These are phyloP conservation scores for Naganishia cerealis DNA, from an alignment of 1,284 basidiomycete species.

Conservation along the genomic window DNA sequence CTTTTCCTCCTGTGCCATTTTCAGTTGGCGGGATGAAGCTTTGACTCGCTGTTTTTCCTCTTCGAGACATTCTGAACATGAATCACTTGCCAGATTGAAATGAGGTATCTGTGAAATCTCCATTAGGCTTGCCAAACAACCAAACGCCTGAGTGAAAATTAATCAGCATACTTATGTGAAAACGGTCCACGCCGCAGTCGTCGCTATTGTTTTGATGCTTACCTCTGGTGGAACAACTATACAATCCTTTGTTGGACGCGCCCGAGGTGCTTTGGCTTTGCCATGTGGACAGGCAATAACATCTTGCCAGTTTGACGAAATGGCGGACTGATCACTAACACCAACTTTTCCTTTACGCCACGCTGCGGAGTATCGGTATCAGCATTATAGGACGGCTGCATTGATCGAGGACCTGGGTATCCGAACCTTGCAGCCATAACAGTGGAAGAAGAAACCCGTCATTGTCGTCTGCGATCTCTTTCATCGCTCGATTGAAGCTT, in stretches of 20 bases:
- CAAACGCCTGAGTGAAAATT: conserved; percentile 13
- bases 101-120: conserved; percentile 9
- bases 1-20: conserved; percentile 13
- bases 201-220: not conserved
- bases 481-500: conserved; percentile 8
- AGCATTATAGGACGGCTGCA: not conserved
- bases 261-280: conserved; percentile 13
- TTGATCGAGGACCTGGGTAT: not conserved
- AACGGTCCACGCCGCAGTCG: not conserved
- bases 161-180: not conserved
- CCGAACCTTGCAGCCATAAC: conserved; percentile 6
- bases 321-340: not conserved
- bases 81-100: conserved; percentile 4
- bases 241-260: conserved; percentile 4
- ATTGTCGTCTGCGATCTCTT: not conserved
- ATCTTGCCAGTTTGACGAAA: conserved; percentile 1
- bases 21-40: not conserved
- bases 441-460: conserved; percentile 10
- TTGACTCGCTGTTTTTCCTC: conserved; percentile 11
- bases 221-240: conserved; percentile 18
- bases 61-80: conserved; percentile 2
- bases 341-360: conserved; percentile 7
- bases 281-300: conserved; percentile 30
- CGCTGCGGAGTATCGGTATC: not conserved
- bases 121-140: conserved; percentile 9